Base-by-base conservation (phyloP, 495 filamentous ascomycete genomes). In the Margaritispora aquatica region DNA sequence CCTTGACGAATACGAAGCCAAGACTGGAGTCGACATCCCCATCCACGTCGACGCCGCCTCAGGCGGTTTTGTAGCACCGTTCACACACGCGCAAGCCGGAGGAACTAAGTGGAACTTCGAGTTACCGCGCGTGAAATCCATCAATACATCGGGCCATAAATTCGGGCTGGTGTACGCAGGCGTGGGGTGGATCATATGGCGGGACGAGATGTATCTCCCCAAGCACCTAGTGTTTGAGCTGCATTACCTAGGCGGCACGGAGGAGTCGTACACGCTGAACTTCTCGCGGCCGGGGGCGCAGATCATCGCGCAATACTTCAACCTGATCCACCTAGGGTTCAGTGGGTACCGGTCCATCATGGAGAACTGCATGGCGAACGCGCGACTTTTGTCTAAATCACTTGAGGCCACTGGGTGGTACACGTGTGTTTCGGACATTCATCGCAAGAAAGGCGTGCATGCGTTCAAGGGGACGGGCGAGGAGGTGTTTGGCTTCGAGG, bases 21-120 rank as follows among this genome's bases (percentile, higher is more conserved):
- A 82, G 63, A 88, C 83, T 1, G 86, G 86, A 0, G 63, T 77
- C 27, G 79, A 86, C 54, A 88, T 91, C 48, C 85, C 87, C 1
- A 89, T 91, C 51, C 88, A 91, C 53, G 86, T 91, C 2, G 88
- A 90, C 68, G 87, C 80, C 7, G 88, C 87, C 17, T 83, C 78
- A 24, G 88, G 88, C 0, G 88, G 84, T 0, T 88, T 91, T 66
- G 80, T 90, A 24, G 87, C 86, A 3, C 88, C 88, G 0, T 91
- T 91, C 69, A 84, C 84, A 5, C 60, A 85, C 54, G 83, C 83
- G 1, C 71, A 81, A 47, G 82, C 76, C 21, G 84, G 83, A 15
- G 80, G 82, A 0, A 55, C 65, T 1, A 86, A 84, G 62, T 88
- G 85, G 84, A 78, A 88, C 65, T 90, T 90, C 63, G 74, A 82